A percentile compares a stretch with the other conserved stretches of the same genome.
Conservation (phyloP, 805 yeast genomes). For the Teunomyces kruisii region DNA sequence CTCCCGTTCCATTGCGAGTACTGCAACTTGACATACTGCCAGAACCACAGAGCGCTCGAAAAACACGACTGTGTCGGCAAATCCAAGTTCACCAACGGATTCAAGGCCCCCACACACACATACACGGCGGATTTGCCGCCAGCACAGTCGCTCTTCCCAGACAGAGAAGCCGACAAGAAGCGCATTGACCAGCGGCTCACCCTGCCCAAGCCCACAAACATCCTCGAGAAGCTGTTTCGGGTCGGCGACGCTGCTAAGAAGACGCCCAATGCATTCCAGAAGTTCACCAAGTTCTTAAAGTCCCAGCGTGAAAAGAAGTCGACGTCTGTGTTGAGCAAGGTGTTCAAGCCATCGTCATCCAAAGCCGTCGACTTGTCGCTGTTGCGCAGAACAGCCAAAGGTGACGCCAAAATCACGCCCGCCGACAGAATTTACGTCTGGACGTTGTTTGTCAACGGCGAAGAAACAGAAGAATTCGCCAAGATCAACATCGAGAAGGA, state of each 20-base stretch:
- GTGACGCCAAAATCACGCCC: slow-evolving; percentile 45
- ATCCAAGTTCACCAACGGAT: slow-evolving; percentile 1
- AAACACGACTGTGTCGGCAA: slow-evolving; percentile 32
- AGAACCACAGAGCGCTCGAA: slow-evolving; percentile 44
- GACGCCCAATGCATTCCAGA: slow-evolving; percentile 24
- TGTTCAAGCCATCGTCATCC: slow-evolving; percentile 1
- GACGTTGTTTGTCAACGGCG: slow-evolving; percentile 41
- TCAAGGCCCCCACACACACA: slow-evolving; percentile 7
- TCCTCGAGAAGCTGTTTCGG: slow-evolving; percentile 20
- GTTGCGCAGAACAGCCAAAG: slow-evolving; percentile 50
- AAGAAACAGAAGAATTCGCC: slow-evolving; percentile 21
- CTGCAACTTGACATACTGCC: slow-evolving; percentile 48
- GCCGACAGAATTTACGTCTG: slow-evolving; percentile 51
- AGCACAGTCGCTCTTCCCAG: slow-evolving; percentile 52
- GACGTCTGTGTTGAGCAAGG: slow-evolving; percentile 1
- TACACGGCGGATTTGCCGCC: slow-evolving; percentile 26
- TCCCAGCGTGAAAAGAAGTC: slow-evolving; percentile 18
- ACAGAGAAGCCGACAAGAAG: slow-evolving; percentile 42
- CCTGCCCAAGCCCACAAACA: slow-evolving; percentile 23
- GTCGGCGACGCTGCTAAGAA: slow-evolving; percentile 27
- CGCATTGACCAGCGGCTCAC: slow-evolving; percentile 27
- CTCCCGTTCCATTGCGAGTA: slow-evolving; percentile 56
- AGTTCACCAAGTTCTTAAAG: slow-evolving; percentile 26
- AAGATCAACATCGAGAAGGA: slow-evolving; percentile 26
- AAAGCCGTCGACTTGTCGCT: slow-evolving; percentile 31